phyloP scores from a whole-genome alignment of 192 early-diverging fungal species.

The Backusella macrospora region DNA sequence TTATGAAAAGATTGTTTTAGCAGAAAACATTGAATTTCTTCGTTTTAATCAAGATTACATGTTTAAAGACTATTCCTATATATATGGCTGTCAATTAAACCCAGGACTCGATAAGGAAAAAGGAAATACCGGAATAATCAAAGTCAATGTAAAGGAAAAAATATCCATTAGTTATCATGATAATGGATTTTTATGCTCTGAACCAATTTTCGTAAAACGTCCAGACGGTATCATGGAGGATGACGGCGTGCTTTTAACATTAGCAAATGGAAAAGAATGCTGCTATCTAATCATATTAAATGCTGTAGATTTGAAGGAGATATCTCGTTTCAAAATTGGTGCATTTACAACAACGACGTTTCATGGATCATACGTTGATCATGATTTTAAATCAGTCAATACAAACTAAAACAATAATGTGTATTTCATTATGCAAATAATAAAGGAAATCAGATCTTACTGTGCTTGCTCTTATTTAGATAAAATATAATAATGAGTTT shows the following conservation, averaged over 20 bases:
- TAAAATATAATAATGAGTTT: no score
- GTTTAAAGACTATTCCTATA: neutral
- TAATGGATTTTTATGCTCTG: conserved; percentile 28
- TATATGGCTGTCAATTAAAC: conserved; percentile 14
- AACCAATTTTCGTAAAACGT: conserved; percentile 58
- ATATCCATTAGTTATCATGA: neutral
- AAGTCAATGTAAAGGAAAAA: neutral
- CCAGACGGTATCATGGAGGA: conserved; percentile 53
- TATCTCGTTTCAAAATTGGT: conserved; percentile 47
- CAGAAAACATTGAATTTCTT: conserved; percentile 1
- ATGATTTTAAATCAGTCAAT: conserved; percentile 19
- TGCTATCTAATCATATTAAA: conserved; percentile 54
- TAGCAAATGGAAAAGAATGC: conserved; percentile 36
- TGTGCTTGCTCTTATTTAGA: no score
- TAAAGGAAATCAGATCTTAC: no score
- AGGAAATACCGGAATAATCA: neutral
- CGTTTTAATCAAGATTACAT: neutral
- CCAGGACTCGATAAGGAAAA: no score
- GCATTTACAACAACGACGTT: conserved; percentile 13
- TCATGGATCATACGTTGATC: conserved; percentile 27
- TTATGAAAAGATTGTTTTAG: neutral
- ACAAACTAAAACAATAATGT: neutral
- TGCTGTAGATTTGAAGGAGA: conserved; percentile 50
- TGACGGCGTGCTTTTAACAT: conserved; percentile 57
- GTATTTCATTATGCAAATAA: no score